These are phyloP conservation scores for Pharus latifolius DNA, from an alignment of 176 grass and related monocot genomes.

Conservation along the genomic window DNA sequence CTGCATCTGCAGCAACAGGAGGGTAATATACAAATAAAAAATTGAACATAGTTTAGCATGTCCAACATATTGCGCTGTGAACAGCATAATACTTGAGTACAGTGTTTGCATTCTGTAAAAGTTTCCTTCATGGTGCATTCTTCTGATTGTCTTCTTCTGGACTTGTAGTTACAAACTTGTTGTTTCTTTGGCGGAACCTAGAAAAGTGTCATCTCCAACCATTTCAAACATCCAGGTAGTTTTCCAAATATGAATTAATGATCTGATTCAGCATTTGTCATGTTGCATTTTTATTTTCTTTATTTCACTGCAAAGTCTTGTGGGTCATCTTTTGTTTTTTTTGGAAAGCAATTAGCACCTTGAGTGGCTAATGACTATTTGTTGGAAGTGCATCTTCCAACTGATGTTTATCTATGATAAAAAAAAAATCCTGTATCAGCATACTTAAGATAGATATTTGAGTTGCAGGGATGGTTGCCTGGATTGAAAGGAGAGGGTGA, in stretches of 20 bases:
- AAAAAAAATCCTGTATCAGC: not conserved
- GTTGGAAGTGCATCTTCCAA: not conserved
- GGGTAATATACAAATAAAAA: slow-evolving; percentile 50
- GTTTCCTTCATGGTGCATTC: not conserved
- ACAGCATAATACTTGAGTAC: not conserved
- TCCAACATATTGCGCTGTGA: not conserved
- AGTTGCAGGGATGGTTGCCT: slow-evolving; percentile 84
- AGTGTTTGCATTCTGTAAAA: not conserved
- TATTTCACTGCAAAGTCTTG: not conserved
- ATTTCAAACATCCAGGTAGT: slow-evolving; percentile 95
- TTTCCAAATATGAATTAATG: not conserved
- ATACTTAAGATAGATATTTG: not conserved
- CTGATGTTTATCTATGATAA: not conserved
- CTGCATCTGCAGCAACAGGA: slow-evolving; percentile 72
- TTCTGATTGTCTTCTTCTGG: slow-evolving; percentile 10
- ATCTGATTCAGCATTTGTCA: not conserved
- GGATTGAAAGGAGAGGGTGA: slow-evolving; percentile 83
- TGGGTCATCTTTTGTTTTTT: not conserved
- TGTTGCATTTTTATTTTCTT: not conserved
- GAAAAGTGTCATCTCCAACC: slow-evolving; percentile 72
- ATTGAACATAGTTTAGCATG: not conserved
- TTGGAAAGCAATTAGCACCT: not conserved
- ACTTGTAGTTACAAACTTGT: slow-evolving; percentile 77
- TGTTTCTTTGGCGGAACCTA: slow-evolving; percentile 66
- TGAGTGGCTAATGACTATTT: not conserved